Evolutionary conservation across 2,329 filamentous ascomycete species (phyloP), one percentile per base, ranked within the genome.

Genomic region (Helotiales sp.): DNA sequence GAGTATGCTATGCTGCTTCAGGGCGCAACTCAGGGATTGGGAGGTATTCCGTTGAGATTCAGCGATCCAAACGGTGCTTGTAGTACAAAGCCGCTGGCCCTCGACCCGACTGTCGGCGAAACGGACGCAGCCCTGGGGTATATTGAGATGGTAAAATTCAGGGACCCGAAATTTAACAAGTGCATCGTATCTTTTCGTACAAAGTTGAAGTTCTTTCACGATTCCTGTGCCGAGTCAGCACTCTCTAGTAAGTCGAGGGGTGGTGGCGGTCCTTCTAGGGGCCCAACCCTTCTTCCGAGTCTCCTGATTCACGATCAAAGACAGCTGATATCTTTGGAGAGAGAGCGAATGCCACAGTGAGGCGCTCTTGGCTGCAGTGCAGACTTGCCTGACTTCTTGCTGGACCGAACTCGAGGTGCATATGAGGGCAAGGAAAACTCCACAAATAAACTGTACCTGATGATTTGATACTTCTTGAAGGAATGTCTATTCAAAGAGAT

Each of bases 131-230:
- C 12, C n/a, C 25, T 46, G 29, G 25, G 9, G 8, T n/a, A n/a
- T n/a, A n/a, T n/a, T n/a, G n/a, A n/a, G n/a, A n/a, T n/a, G n/a
- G n/a, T n/a, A 36, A 15, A 22, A 49, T 49, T 24, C 48, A 57
- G 54, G 54, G 52, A 57, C 54, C 54, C 54, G 54, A 57, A 48
- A 48, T 57, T 17, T 17, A 55, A 36, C 22, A 25, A 10, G n/a
- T 10, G 25, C 2, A 19, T 5, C 25, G n/a, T 49, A 27, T 25
- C 8, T 17, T 13, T 31, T 13, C 46, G 25, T 31, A 31, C 25
- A 27, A 48, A 9, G 7, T 31, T n/a, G 24, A 30, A 5, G 10
- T 10, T n/a, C 38, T 24, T 15, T 25, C 12, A 24, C 22, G 24
- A 42, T n/a, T 13, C 15, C 3, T 2, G 15, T 10, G 10, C 40